phyloP scores from a whole-genome alignment of 331 rosid genomes.

The Cydonia oblonga region DNA sequence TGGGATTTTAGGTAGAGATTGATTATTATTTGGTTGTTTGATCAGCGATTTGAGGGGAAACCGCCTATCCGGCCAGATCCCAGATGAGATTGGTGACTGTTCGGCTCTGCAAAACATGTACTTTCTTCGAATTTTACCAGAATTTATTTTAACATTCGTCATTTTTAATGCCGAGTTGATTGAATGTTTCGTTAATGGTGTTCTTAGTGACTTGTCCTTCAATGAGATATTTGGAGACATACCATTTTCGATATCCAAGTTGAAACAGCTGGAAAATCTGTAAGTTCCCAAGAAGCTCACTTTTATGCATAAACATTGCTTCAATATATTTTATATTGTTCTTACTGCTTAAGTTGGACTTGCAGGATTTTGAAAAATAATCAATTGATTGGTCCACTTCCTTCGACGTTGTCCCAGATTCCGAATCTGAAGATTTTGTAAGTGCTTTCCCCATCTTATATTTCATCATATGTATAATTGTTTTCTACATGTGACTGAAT shows the following conservation, averaged over 20 bases:
- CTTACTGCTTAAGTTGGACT: neutral
- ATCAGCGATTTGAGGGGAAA: conserved; percentile 75
- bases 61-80: conserved; percentile 86
- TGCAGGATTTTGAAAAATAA: conserved; percentile 72
- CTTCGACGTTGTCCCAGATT: conserved; percentile 94
- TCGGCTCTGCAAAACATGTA: conserved; percentile 58
- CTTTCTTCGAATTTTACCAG: conserved; percentile 3
- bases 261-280: conserved; percentile 79
- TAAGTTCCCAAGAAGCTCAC: conserved; percentile 26
- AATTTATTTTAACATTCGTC: neutral
- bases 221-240: conserved; percentile 84
- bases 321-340: neutral
- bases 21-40: conserved; percentile 4
- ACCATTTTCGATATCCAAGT: conserved; percentile 86
- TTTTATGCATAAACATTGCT: neutral
- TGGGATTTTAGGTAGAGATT: neutral
- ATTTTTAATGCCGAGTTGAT: neutral
- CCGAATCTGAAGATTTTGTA: conserved; percentile 92
- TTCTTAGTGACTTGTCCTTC: conserved; percentile 73
- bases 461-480: neutral
- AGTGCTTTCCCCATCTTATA: conserved; percentile 15
- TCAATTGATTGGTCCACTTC: conserved; percentile 79
- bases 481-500: neutral
- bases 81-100: conserved; percentile 98
- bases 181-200: neutral